Base-by-base conservation (phyloP, 768 basidiomycete genomes). In the Rhodotorula toruloides region DNA sequence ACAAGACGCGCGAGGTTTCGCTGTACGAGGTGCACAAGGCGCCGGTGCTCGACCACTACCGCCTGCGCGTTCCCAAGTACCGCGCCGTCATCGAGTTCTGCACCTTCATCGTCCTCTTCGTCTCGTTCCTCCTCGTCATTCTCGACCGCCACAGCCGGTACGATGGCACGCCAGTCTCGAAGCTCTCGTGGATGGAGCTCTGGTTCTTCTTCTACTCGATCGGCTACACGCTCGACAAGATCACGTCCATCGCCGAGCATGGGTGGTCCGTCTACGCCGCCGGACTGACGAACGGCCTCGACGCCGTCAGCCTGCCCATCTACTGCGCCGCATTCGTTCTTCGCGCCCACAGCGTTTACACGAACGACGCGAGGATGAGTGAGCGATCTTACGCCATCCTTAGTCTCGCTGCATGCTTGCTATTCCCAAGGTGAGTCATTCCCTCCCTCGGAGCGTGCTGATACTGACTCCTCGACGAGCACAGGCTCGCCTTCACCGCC, bases 401-500 rank as follows among this genome's bases (percentile, higher is more conserved):
- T 0, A 54, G 56, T 16, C 61, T 57, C 42, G 67, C 71, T 1
- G 71, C 71, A 6, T 60, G 58, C 25, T 37, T 72, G 16, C 37
- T 72, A 29, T 72, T 72, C 40, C 71, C 71, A 3, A 89, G 90
- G 64, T 79, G 92, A 60, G 92, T 89, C 1, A 93, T 92, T 73
- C 90, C 92, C 9, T 90, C 89, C 0, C 32, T 39, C 19, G 14
- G 47, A 3, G 29, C 29, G 27, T 25, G 21, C 46, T 16, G 22
- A 16, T 4, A 21, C 2, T 10, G 4, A 17, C 7, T 37, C 12
- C n/a, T 31, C 19, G 17, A 25, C 21, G 31, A n/a, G 2, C 56
- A 25, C 72, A 90, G 91, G 59, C 79, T 96, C 61, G 92, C 91
- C 1, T 97, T 97, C 74, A 91, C 94, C 7, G 90, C 90, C 0